These are phyloP conservation scores for Boletales sp. DNA, from an alignment of 768 basidiomycete species.

Conservation along the genomic window DNA sequence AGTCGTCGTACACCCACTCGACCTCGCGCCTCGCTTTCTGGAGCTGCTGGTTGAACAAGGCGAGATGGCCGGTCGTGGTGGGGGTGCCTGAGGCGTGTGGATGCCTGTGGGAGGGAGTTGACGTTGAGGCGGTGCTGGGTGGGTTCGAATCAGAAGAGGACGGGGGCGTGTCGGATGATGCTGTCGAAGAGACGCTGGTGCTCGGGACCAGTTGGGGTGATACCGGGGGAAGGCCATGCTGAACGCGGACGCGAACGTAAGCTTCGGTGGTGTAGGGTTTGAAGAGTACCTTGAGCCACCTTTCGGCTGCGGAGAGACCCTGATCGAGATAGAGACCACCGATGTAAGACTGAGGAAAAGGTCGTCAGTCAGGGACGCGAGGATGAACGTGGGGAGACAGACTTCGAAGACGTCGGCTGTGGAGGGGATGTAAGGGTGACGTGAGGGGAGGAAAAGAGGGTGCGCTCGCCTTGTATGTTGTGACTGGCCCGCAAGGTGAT, in stretches of 20 bases:
- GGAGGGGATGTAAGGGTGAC: conserved; percentile 1
- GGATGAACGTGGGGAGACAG: conserved; percentile 9
- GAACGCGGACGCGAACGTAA: conserved; percentile 58
- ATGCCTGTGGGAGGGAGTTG: not conserved
- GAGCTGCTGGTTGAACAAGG: conserved; percentile 75
- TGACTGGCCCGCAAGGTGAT: conserved; percentile 65
- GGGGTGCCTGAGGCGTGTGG: conserved; percentile 24
- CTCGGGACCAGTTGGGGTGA: conserved; percentile 18
- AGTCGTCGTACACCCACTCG: conserved; percentile 69
- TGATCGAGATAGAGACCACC: conserved; percentile 76
- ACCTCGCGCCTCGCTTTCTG: conserved; percentile 54
- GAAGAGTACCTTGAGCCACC: conserved; percentile 63
- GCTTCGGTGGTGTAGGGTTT: conserved; percentile 59
- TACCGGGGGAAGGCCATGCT: conserved; percentile 57
- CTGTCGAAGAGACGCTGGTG: conserved; percentile 12
- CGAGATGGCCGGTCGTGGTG: conserved; percentile 58
- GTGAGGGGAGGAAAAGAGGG: not conserved
- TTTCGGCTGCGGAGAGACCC: conserved; percentile 51
- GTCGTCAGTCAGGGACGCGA: conserved; percentile 1
- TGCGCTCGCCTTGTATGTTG: conserved; percentile 63
- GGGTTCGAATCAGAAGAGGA: not conserved
- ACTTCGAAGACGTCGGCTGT: conserved; percentile 81
- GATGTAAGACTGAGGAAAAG: conserved; percentile 56
- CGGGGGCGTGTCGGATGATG: not conserved
- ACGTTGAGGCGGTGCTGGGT: not conserved